Conservation (phyloP, 345 rosid genomes). For the Cardamine occulta region DNA sequence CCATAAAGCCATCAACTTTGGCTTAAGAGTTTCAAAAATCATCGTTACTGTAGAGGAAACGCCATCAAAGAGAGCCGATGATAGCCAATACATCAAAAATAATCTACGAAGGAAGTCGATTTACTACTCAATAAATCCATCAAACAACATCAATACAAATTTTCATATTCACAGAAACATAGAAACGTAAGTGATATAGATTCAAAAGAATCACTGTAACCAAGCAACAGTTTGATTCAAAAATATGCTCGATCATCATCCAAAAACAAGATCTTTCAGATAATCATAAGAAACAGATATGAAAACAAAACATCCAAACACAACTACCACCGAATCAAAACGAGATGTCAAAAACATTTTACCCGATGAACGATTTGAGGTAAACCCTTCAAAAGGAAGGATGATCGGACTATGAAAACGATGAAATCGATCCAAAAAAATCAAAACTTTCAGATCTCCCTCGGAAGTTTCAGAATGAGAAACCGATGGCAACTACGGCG, state of each 20-base stretch:
- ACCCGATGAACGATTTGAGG: slow-evolving; percentile 67
- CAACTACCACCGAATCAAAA: slow-evolving; percentile 32
- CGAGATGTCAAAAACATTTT: slow-evolving; percentile 16
- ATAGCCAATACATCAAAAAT: slow-evolving; percentile 15
- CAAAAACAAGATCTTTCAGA: slow-evolving; percentile 31
- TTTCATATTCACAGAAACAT: slow-evolving; percentile 16
- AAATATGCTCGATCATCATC: slow-evolving; percentile 46
- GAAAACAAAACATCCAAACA: slow-evolving; percentile 33
- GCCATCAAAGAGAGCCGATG: slow-evolving; percentile 1
- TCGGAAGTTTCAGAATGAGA: slow-evolving; percentile 18
- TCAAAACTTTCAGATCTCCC: slow-evolving; percentile 39
- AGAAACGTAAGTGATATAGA: slow-evolving; percentile 18
- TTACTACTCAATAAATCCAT: background rate
- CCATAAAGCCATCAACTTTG: slow-evolving; percentile 31
- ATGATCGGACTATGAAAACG: slow-evolving; percentile 50
- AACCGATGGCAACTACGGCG: slow-evolving; percentile 32
- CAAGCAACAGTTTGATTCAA: slow-evolving; percentile 7
- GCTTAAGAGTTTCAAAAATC: slow-evolving; percentile 8
- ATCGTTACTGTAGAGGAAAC: background rate
- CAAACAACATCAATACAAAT: slow-evolving; percentile 23
- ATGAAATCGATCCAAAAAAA: slow-evolving; percentile 37
- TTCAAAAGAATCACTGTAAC: slow-evolving; percentile 8
- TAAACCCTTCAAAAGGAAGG: slow-evolving; percentile 32
- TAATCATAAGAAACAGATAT: background rate
- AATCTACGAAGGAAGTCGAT: background rate